A percentile compares a stretch with the other conserved stretches of the same genome.
phyloP scores from a whole-genome alignment of 768 basidiomycete genomes.

The Mycena capillaripes region DNA sequence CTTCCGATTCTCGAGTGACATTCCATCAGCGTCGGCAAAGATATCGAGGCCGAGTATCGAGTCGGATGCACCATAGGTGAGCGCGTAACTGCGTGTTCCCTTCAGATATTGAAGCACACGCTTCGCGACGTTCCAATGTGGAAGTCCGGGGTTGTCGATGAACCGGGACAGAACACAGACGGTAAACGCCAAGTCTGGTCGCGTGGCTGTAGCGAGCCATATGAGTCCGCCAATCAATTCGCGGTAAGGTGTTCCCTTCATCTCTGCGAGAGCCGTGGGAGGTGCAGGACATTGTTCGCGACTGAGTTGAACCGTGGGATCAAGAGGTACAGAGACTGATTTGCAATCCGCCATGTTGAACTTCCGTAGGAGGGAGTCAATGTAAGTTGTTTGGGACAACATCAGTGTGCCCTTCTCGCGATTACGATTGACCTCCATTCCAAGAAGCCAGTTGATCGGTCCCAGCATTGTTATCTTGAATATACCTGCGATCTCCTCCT shows the following conservation, averaged over 20 bases:
- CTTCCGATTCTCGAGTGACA: constrained; percentile 12
- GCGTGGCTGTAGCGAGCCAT: constrained; percentile 17
- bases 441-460: constrained; percentile 45
- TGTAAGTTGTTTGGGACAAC: constrained; percentile 46
- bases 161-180: constrained; percentile 17
- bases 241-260: constrained; percentile 6
- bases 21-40: constrained; percentile 24
- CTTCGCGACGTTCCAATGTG: constrained; percentile 24
- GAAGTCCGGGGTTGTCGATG: constrained; percentile 21
- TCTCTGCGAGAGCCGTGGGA: neutral
- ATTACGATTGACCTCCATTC: constrained; percentile 46
- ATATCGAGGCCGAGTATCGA: constrained; percentile 7
- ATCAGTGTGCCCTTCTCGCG: constrained; percentile 37
- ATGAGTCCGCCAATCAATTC: constrained; percentile 19
- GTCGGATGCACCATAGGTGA: constrained; percentile 13
- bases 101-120: constrained; percentile 28
- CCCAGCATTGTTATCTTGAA: constrained; percentile 50
- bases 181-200: constrained; percentile 18
- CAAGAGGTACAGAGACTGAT: constrained; percentile 17
- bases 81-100: neutral
- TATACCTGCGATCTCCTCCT: constrained; percentile 39
- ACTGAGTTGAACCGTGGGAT: constrained; percentile 15
- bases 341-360: constrained; percentile 31
- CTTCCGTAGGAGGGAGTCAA: constrained; percentile 42
- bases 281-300: constrained; percentile 14